Conservation (phyloP, 2,329 filamentous ascomycete genomes). For the Ciborinia camelliae region DNA sequence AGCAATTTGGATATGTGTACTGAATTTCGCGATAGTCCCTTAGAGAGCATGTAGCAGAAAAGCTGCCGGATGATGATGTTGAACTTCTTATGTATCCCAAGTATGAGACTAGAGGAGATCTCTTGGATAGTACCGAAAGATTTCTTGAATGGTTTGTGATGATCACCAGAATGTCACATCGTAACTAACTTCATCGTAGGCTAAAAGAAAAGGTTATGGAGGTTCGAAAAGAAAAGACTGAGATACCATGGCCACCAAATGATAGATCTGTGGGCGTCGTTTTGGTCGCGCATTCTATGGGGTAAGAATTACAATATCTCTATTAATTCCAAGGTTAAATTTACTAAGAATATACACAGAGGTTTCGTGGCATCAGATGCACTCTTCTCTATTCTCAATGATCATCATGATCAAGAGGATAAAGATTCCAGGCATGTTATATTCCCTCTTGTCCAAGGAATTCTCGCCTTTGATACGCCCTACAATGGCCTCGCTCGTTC, state of each 20-base stretch:
- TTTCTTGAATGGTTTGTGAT: conserved; percentile 51
- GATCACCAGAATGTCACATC: not conserved
- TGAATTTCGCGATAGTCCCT: conserved; percentile 47
- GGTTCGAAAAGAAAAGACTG: conserved; percentile 8
- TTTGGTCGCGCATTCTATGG: conserved; percentile 80
- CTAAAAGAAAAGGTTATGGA: conserved; percentile 19
- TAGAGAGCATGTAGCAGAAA: conserved; percentile 53
- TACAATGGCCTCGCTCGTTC: conserved; percentile 64
- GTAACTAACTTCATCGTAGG: not conserved
- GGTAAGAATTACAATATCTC: conserved; percentile 40
- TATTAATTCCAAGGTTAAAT: not conserved
- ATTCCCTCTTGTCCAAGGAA: conserved; percentile 77
- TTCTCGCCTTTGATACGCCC: conserved; percentile 82
- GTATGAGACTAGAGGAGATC: conserved; percentile 69
- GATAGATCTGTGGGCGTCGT: conserved; percentile 69
- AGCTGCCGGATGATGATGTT: conserved; percentile 58
- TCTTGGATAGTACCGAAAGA: conserved; percentile 50
- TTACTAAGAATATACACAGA: conserved; percentile 36
- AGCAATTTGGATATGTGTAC: not conserved
- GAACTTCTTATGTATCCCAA: conserved; percentile 64
- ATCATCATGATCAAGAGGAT: conserved; percentile 23
- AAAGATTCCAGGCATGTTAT: conserved; percentile 22
- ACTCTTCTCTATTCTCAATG: conserved; percentile 53
- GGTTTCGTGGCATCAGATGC: conserved; percentile 83
- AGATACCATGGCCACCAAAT: conserved; percentile 19